A percentile compares a stretch with the other conserved stretches of the same genome.
phyloP scores from a whole-genome alignment of 2,329 filamentous ascomycete species.

The Hypoxylon sp. region DNA sequence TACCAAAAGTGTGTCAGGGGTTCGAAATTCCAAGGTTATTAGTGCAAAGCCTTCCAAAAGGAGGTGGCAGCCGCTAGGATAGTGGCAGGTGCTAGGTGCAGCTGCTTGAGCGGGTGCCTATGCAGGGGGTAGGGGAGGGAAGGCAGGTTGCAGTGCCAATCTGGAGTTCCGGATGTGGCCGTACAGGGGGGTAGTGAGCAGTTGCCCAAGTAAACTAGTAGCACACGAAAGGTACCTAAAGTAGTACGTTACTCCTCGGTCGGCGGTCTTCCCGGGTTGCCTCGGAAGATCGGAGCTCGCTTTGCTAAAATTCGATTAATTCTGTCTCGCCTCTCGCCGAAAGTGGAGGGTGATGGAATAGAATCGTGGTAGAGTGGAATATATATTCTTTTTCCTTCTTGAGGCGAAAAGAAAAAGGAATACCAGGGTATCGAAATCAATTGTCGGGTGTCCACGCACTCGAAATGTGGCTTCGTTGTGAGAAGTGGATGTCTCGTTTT shows the following conservation, averaged over 20 bases:
- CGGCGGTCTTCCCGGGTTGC: conserved; percentile 40
- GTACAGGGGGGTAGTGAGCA: conserved; percentile 33
- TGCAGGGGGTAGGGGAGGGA: conserved; percentile 37
- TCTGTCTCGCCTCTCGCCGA: conserved; percentile 38
- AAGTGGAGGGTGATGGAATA: conserved; percentile 28
- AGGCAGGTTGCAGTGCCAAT: conserved; percentile 9
- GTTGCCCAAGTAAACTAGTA: conserved; percentile 30
- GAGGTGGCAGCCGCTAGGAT: conserved; percentile 36
- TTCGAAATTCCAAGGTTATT: conserved; percentile 13
- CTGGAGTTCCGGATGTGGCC: conserved; percentile 34
- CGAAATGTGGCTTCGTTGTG: conserved; percentile 44
- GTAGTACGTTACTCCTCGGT: conserved; percentile 36
- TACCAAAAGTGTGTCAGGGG: conserved; percentile 34
- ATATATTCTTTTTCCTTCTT: conserved; percentile 12
- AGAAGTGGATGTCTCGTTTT: conserved; percentile 41
- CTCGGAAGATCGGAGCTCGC: conserved; percentile 38
- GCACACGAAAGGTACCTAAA: background rate
- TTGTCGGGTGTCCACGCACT: conserved; percentile 35
- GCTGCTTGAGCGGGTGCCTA: conserved; percentile 37
- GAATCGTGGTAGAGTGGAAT: conserved; percentile 30
- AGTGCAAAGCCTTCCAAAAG: conserved; percentile 26
- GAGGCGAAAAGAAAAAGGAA: conserved; percentile 12
- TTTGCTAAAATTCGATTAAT: conserved; percentile 24
- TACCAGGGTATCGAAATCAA: conserved; percentile 28
- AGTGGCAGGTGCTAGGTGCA: conserved; percentile 42